These are phyloP conservation scores for Cucurbita moschata DNA, from an alignment of 306 rosid species.

Conservation along the genomic window DNA sequence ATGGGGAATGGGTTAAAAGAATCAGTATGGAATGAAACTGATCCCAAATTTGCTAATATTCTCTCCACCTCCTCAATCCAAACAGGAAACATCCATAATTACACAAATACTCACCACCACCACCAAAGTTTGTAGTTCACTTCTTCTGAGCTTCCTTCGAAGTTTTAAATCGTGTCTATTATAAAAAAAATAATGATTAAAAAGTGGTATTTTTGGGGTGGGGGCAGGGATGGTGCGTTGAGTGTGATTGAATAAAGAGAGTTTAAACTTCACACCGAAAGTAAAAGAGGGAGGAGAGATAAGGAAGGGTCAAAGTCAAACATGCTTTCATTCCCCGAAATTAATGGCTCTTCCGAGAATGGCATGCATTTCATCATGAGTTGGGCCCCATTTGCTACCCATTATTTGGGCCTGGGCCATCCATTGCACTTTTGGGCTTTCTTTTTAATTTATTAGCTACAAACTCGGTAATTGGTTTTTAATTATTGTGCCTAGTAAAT, in stretches of 20 bases:
- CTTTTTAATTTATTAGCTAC: not conserved
- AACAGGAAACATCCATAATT: not conserved
- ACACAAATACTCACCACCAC: not conserved
- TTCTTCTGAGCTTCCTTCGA: too few relatives aligned
- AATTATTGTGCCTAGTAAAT: not conserved
- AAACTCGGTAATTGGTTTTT: not conserved
- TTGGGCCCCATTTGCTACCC: slow-evolving; percentile 35
- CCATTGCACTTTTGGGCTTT: not conserved
- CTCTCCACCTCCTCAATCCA: not conserved
- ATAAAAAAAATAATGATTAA: not conserved
- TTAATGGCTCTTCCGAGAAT: slow-evolving; percentile 46
- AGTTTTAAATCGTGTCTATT: too few relatives aligned
- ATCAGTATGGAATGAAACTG: not conserved
- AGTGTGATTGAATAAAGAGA: not conserved
- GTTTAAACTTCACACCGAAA: slow-evolving; percentile 15
- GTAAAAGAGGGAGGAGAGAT: slow-evolving; percentile 9
- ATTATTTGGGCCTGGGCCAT: not conserved
- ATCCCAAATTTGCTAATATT: not conserved
- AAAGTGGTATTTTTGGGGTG: not conserved
- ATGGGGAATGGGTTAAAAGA: not conserved
- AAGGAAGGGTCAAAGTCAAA: slow-evolving; percentile 24
- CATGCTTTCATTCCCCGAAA: slow-evolving; percentile 41
- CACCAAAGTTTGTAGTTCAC: not conserved
- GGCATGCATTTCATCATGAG: slow-evolving; percentile 53
- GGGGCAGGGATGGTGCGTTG: not conserved